Evolutionary conservation across 805 yeast genomes (phyloP), one percentile per base, ranked within the genome.

Genomic region (Huiozyma sinensis): DNA sequence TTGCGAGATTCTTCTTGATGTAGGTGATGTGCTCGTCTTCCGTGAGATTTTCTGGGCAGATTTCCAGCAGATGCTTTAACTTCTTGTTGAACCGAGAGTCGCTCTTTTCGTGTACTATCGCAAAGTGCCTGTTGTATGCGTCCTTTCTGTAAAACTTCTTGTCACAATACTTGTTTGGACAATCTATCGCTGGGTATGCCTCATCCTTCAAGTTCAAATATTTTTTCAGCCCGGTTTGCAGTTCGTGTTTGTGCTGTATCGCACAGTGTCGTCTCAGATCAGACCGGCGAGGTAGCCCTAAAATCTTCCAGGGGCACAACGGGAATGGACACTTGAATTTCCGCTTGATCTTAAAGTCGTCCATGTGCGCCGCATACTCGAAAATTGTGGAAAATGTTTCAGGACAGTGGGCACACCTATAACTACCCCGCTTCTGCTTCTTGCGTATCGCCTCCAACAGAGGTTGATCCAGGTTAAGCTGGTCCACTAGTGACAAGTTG

Each of bases 81-180:
- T 69, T 53, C 46, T 53, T 66, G 49, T 70, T 71, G 53, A 70
- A 70, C 17, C 74, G 49, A 17, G 72, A 67, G 5, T 58, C 52
- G 6, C 52, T 51, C 42, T 69, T 68, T 24, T 60, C 52, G 53
- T 77, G 81, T 10, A 75, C 79, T 46, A 76, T 61, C 41, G 68
- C 67, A 29, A 65, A 65, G 51, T 78, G 84, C 49, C 83, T 66
- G 37, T 65, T 68, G 44, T 71, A 64, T 1, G 81, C 72, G 54
- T 78, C 83, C 43, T 68, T 69, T 41, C 83, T 61, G 47, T 70
- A 69, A 52, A 77, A 77, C 6, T 51, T 53, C 48, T 72, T 74
- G 7, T 66, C 69, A 50, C 83, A 78, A 41, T 54, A 54, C 4
- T 55, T 51, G 38, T 58, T 51, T 0, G 60, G 49, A 45, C 72